Evolutionary conservation across 1,284 basidiomycete species (phyloP).

Genomic region (Megacollybia platyphylla): DNA sequence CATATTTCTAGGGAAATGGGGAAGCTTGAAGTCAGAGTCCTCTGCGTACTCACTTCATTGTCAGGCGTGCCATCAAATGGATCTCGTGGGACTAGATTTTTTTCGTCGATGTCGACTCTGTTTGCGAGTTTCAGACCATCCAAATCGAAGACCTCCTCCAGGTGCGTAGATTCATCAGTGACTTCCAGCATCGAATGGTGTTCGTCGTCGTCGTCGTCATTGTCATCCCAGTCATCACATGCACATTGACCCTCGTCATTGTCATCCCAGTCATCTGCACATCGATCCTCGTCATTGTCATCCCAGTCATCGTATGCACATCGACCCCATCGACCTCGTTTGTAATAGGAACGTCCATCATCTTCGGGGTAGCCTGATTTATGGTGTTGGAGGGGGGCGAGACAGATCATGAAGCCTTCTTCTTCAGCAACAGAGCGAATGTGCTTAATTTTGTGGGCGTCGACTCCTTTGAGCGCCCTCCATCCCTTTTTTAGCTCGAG

Average conservation of each 20-base stretch:
- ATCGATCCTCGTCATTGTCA: no score
- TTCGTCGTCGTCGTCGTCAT: conserved; percentile 13
- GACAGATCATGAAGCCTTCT: conserved; percentile 15
- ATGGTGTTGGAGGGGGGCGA: conserved; percentile 24
- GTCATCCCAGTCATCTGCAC: conserved; percentile 3
- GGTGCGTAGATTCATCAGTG: conserved; percentile 10
- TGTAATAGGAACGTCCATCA: conserved; percentile 10
- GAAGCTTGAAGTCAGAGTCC: neutral
- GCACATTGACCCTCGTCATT: neutral
- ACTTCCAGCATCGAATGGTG: conserved; percentile 18
- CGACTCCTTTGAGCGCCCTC: conserved; percentile 18
- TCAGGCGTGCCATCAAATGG: neutral
- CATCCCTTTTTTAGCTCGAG: conserved; percentile 12
- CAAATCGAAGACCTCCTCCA: conserved; percentile 23
- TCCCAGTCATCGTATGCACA: conserved; percentile 8
- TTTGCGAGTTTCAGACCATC: conserved; percentile 12
- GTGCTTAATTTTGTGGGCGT: conserved; percentile 15
- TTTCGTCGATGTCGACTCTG: neutral
- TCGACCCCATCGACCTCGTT: conserved; percentile 6
- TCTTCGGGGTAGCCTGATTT: conserved; percentile 19
- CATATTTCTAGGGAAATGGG: no score
- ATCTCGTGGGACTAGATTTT: neutral
- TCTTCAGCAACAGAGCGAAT: conserved; percentile 15
- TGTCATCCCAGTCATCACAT: conserved; percentile 9
- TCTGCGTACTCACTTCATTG: neutral